Evolutionary conservation across 305 asterid genomes (phyloP).

Genomic region (Solanum chacoense): DNA sequence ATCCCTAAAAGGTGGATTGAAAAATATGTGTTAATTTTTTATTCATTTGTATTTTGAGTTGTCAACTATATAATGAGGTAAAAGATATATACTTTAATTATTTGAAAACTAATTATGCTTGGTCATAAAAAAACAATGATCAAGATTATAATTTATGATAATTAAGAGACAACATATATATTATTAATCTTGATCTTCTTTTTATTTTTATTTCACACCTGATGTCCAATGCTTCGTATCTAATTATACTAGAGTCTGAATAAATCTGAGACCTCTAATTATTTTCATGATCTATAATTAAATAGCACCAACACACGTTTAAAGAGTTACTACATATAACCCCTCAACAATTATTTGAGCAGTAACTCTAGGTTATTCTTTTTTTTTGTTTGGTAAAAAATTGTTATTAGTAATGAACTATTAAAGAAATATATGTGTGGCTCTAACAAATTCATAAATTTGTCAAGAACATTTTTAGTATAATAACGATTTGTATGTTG

Average conservation of each 20-base stretch:
- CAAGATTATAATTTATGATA: background rate
- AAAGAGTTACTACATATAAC: background rate
- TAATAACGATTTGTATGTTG: background rate
- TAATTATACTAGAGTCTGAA: background rate
- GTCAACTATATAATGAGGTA: background rate
- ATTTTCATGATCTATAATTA: background rate
- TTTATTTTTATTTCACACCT: background rate
- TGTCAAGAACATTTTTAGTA: background rate
- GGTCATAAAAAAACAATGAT: background rate
- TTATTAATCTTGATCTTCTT: background rate
- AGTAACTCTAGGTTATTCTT: background rate
- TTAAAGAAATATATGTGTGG: background rate
- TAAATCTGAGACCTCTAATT: background rate
- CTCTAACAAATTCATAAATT: background rate
- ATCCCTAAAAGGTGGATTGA: background rate
- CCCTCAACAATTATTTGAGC: background rate
- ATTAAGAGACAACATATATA: background rate
- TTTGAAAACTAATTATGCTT: background rate
- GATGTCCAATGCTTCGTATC: fast-evolving
- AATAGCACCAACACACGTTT: background rate
- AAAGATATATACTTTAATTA: background rate
- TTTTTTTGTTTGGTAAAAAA: background rate
- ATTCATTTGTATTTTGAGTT: background rate
- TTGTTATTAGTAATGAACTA: background rate
- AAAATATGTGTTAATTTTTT: background rate